phyloP scores from a whole-genome alignment of 331 rosid species.

The Prunus yedoensis region DNA sequence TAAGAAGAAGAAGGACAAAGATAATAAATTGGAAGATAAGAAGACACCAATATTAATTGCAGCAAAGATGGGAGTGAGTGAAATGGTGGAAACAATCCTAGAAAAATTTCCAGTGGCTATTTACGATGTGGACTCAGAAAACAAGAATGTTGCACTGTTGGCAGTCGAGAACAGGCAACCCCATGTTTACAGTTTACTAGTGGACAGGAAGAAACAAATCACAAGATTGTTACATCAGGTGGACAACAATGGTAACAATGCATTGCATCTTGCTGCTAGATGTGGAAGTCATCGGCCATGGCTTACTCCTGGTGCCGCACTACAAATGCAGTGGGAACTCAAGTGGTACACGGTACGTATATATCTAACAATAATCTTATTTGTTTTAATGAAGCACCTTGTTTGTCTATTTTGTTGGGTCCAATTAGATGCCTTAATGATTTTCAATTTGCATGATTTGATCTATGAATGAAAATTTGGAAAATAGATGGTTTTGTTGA shows the following conservation, averaged over 20 bases:
- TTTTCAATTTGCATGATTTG: too few relatives aligned
- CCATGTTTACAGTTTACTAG: slow-evolving; percentile 10
- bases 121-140: slow-evolving; percentile 21
- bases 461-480: too few relatives aligned
- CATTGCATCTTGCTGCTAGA: slow-evolving; percentile 45
- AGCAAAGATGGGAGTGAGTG: slow-evolving; percentile 33
- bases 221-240: slow-evolving; percentile 17
- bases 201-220: background rate
- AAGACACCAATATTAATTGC: slow-evolving; percentile 25
- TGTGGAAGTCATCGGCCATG: slow-evolving; percentile 19
- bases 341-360: slow-evolving; percentile 45
- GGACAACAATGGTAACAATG: slow-evolving; percentile 40
- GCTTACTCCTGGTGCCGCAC: slow-evolving; percentile 36
- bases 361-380: too few relatives aligned
- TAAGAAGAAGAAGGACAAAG: too few relatives aligned
- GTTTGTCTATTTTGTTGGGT: too few relatives aligned
- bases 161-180: slow-evolving; percentile 32
- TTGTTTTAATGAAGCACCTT: too few relatives aligned
- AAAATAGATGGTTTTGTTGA: too few relatives aligned
- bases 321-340: slow-evolving; percentile 56
- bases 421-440: too few relatives aligned
- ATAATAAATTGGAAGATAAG: background rate
- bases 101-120: slow-evolving; percentile 26
- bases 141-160: slow-evolving; percentile 27
- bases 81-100: slow-evolving; percentile 22